Conservation (phyloP, 176 grass and related monocot species). For the Calamus simplicifolius region DNA sequence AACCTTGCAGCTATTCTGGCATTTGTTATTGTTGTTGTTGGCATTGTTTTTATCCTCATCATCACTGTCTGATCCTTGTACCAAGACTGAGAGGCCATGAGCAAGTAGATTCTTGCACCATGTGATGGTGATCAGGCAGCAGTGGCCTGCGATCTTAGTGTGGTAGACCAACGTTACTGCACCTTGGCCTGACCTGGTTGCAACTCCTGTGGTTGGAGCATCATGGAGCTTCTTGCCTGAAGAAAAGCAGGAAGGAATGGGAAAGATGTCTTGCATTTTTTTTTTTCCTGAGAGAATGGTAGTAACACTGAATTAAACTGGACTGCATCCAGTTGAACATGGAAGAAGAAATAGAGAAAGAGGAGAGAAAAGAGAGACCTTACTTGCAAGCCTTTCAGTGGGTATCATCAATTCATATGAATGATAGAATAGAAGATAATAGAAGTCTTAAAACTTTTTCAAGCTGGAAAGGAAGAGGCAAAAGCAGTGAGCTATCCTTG, state of each 20-base stretch:
- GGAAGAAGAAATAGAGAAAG: too few relatives aligned
- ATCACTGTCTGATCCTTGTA: conserved; percentile 38
- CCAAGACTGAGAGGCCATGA: conserved; percentile 69
- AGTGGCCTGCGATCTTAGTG: conserved; percentile 41
- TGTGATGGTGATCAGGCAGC: conserved; percentile 57
- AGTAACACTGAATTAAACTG: too few relatives aligned
- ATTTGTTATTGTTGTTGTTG: conserved; percentile 17
- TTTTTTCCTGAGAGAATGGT: too few relatives aligned
- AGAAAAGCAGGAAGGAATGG: conserved; percentile 68
- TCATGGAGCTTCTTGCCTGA: conserved; percentile 50
- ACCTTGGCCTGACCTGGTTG: conserved; percentile 26
- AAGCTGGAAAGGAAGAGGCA: too few relatives aligned
- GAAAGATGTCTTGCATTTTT: conserved; percentile 74
- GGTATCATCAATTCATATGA: too few relatives aligned
- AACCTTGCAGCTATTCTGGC: conserved; percentile 48
- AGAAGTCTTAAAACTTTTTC: too few relatives aligned
- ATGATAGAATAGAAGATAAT: too few relatives aligned
- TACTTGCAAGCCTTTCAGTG: too few relatives aligned
- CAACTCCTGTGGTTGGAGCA: conserved; percentile 6
- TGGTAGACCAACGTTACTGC: conserved; percentile 49
- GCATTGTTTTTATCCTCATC: conserved; percentile 42
- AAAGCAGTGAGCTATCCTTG: too few relatives aligned
- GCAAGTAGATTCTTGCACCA: conserved; percentile 84
- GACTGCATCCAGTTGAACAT: too few relatives aligned
- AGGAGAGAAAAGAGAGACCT: too few relatives aligned